Evolutionary conservation across 108 stramenopile genomes (phyloP), one percentile per base, ranked within the genome.

Genomic region (Craspedostauros australis): DNA sequence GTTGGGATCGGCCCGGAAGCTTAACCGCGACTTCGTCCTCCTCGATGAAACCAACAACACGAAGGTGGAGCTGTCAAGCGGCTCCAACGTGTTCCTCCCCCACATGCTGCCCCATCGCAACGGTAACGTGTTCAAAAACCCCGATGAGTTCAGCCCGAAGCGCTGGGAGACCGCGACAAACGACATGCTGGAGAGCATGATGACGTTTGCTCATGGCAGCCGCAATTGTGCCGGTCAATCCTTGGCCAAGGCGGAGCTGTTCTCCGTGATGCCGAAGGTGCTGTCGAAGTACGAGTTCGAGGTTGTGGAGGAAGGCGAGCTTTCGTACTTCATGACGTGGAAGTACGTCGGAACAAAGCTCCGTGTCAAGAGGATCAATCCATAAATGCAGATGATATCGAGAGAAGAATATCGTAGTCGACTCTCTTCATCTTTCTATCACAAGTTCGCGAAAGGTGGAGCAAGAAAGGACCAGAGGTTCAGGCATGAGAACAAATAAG

Each of bases 121-220:
- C 25, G 39, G 32, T 30, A 22, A 36, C 1, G 30, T 57, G 0
- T 70, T 46, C 33, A 15, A 2, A 12, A 50, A 60, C 38, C 44
- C 67, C 7, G 56, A 68, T 39, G 25, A 29, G 11, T 62, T 70
- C 45, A 15, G 27, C 18, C 69, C 69, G 19, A 9, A 7, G 6
- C 62, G 69, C 4, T 70, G 69, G 69, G 61, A 70, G 15, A 54
- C 55, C 27, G 60, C 72, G 9, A 59, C 57, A 2, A 22, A 53
- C n/a, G 40, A 43, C 2, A 64, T 64, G 62, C 45, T 31, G 18
- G 18, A 4, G 39, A 50, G 49, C 7, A 21, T 46, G 20, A 52
- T 37, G 4, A 54, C 61, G 7, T 70, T 70, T 52, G 8, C 61
- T 0, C 2, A 47, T 9, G 69, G 69, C 9, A 45, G 16, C 15